Evolutionary conservation across 2,329 filamentous ascomycete species (phyloP).

Genomic region (Trichoderma guizhouense): DNA sequence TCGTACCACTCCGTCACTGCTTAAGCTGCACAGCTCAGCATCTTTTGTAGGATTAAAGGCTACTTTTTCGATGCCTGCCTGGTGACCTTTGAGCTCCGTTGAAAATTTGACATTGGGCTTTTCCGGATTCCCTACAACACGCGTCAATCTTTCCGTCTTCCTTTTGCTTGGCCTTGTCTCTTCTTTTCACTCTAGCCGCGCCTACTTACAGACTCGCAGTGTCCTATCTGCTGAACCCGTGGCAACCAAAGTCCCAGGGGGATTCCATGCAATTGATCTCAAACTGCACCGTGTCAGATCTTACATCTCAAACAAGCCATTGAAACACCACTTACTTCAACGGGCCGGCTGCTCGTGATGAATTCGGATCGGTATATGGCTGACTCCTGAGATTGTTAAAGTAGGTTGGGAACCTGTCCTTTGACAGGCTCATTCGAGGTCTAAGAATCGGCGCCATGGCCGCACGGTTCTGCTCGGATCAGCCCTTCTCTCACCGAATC

Average conservation of each 20-base stretch:
- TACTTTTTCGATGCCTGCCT: constrained; percentile 66
- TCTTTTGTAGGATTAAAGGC: constrained; percentile 76
- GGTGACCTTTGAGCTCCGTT: constrained; percentile 69
- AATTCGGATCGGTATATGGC: constrained; percentile 62
- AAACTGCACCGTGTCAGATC: constrained; percentile 47
- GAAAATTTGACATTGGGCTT: constrained; percentile 69
- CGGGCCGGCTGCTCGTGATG: constrained; percentile 50
- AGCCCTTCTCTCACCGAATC: neutral
- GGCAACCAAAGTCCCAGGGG: constrained; percentile 76
- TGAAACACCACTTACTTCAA: constrained; percentile 49
- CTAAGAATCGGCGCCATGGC: constrained; percentile 43
- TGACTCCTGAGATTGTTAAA: constrained; percentile 69
- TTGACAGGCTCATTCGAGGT: constrained; percentile 56
- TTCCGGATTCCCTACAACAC: constrained; percentile 65
- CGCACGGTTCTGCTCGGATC: neutral
- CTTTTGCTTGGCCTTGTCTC: neutral
- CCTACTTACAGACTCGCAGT: constrained; percentile 65
- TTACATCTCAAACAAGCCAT: neutral
- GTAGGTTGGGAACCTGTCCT: constrained; percentile 64
- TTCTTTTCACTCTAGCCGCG: neutral
- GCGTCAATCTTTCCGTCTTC: neutral
- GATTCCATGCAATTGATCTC: constrained; percentile 84
- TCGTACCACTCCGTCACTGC: constrained; percentile 68
- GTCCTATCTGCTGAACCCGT: constrained; percentile 71
- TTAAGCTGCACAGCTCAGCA: constrained; percentile 71